These are phyloP conservation scores for Musa balbisiana DNA, from an alignment of 202 grass and related monocot species.

Conservation along the genomic window DNA sequence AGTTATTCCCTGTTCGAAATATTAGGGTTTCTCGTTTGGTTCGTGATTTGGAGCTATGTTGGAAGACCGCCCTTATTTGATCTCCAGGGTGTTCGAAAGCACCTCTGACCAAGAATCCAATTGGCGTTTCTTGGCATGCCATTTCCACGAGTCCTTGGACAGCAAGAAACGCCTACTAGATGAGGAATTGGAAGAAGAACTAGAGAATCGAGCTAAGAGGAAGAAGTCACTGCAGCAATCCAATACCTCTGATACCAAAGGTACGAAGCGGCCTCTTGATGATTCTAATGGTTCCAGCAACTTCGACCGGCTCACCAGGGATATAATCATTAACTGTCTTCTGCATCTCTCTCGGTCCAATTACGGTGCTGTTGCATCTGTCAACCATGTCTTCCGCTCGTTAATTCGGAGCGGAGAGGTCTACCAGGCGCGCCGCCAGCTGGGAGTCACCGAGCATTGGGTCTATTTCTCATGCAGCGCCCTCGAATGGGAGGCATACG, in stretches of 20 bases:
- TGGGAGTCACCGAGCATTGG: conserved; percentile 61
- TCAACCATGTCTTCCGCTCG: conserved; percentile 58
- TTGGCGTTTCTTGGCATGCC: conserved; percentile 30
- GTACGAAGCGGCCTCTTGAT: conserved; percentile 23
- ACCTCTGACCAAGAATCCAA: conserved; percentile 53
- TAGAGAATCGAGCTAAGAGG: conserved; percentile 22
- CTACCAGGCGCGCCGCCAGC: conserved; percentile 49
- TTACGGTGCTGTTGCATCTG: conserved; percentile 63
- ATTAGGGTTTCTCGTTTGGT: not conserved
- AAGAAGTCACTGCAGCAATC: conserved; percentile 63
- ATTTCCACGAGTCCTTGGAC: conserved; percentile 31
- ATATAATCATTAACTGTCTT: conserved; percentile 69
- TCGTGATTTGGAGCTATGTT: conserved; percentile 36
- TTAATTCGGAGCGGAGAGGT: conserved; percentile 63
- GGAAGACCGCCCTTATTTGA: conserved; percentile 54
- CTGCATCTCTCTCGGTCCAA: conserved; percentile 76
- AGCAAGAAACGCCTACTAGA: conserved; percentile 41
- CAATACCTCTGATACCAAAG: conserved; percentile 52
- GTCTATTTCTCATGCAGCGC: conserved; percentile 89
- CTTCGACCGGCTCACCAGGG: conserved; percentile 57
- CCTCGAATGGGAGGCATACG: conserved; percentile 77
- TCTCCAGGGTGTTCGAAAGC: conserved; percentile 45
- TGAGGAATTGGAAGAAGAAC: conserved; percentile 35
- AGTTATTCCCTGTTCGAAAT: not conserved
- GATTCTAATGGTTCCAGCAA: conserved; percentile 24